A percentile compares a stretch with the other conserved stretches of the same genome.
Evolutionary conservation across 768 basidiomycete species (phyloP).

Genomic region (Mycena chlorophos): DNA sequence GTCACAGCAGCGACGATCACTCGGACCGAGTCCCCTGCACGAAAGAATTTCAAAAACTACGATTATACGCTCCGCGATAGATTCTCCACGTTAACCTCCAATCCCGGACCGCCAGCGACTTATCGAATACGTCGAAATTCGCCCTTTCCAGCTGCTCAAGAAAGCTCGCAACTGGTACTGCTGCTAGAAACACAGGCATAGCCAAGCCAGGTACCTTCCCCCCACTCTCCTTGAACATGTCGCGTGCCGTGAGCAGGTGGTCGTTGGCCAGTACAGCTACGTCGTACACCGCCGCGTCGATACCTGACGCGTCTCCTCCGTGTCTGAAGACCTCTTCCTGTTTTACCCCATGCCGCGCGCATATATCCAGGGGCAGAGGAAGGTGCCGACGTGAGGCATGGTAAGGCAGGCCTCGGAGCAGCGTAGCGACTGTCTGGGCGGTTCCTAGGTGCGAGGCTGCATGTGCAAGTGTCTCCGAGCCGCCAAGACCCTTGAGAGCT

Average conservation of each 20-base stretch:
- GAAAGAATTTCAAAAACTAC: conserved; percentile 2
- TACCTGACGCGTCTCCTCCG: conserved; percentile 53
- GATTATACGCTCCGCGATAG: not conserved
- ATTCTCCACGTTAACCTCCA: conserved; percentile 81
- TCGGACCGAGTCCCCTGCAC: too few species aligned
- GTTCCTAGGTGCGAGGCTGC: conserved; percentile 81
- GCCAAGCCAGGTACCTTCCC: conserved; percentile 56
- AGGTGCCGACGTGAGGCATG: conserved; percentile 71
- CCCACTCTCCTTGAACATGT: conserved; percentile 58
- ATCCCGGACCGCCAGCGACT: conserved; percentile 61
- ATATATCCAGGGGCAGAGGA: conserved; percentile 80
- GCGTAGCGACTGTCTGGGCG: conserved; percentile 67
- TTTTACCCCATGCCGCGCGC: conserved; percentile 71
- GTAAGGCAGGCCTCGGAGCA: conserved; percentile 76
- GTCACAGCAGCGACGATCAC: too few species aligned
- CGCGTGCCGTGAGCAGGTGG: conserved; percentile 71
- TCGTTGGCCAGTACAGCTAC: conserved; percentile 82
- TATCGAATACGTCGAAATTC: conserved; percentile 72
- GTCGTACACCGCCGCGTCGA: conserved; percentile 80
- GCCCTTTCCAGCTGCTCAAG: conserved; percentile 65
- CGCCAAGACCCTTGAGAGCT: conserved; percentile 57
- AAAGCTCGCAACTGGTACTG: conserved; percentile 68
- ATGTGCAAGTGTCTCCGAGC: conserved; percentile 62
- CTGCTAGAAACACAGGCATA: conserved; percentile 72
- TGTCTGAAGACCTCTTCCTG: conserved; percentile 78